Conservation (phyloP, 768 basidiomycete species). For the Serendipita sp. region DNA sequence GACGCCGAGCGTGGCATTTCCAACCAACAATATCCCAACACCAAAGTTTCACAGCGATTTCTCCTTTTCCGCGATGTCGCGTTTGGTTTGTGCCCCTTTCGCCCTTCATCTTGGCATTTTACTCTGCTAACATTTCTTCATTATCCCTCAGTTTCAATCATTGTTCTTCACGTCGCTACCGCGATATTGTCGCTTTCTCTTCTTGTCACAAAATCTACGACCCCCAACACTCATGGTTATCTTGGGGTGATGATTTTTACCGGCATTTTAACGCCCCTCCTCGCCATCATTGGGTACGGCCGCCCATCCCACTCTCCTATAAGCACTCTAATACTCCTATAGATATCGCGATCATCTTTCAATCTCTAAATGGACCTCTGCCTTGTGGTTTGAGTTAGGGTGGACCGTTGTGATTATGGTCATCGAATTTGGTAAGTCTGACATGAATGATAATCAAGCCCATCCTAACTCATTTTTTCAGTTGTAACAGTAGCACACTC, state of each 20-base stretch:
- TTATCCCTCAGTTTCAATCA: background rate
- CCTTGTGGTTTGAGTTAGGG: background rate
- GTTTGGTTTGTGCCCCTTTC: background rate
- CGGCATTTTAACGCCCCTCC: background rate
- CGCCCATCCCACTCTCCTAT: background rate
- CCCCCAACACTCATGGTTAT: background rate
- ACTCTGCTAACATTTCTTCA: background rate
- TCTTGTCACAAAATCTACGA: background rate
- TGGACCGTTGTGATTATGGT: background rate
- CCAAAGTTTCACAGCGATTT: background rate
- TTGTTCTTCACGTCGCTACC: background rate
- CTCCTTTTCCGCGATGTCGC: background rate
- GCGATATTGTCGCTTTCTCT: background rate
- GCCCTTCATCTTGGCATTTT: background rate
- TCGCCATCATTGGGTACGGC: background rate
- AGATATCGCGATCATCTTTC: background rate
- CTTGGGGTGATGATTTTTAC: background rate
- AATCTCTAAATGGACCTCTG: background rate
- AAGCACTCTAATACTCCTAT: background rate
- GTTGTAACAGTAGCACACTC: background rate
- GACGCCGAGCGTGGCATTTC: constrained; percentile 5
- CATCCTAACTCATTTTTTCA: background rate
- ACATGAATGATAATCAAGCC: background rate
- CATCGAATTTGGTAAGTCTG: background rate
- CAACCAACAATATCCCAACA: background rate